Conservation (phyloP, 2,329 filamentous ascomycete species). For the Penicillium sp. region DNA sequence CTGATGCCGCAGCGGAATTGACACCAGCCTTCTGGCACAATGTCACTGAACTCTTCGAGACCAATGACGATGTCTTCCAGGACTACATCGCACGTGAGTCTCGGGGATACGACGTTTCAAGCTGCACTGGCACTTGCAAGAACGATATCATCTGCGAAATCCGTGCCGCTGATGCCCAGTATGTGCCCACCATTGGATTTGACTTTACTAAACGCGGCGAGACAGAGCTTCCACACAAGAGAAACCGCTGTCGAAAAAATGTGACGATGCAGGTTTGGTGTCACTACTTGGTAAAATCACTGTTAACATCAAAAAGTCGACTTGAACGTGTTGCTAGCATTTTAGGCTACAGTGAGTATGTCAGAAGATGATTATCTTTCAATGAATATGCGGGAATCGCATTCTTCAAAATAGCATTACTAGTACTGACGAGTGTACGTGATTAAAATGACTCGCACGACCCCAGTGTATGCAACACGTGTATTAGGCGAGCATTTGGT, state of each 20-base stretch:
- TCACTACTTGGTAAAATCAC: slow-evolving; percentile 20
- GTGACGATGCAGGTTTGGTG: slow-evolving; percentile 24
- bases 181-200: slow-evolving; percentile 35
- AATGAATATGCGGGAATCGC: no score
- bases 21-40: slow-evolving; percentile 59
- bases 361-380: no score
- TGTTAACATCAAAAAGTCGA: no score
- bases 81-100: slow-evolving; percentile 47
- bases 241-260: slow-evolving; percentile 16
- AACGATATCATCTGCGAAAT: slow-evolving; percentile 50
- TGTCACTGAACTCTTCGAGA: slow-evolving; percentile 49
- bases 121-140: slow-evolving; percentile 43
- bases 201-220: slow-evolving; percentile 29
- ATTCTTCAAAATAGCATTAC: no score
- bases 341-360: no score
- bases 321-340: no score
- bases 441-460: no score
- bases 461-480: no score
- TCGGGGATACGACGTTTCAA: slow-evolving; percentile 42
- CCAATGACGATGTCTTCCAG: slow-evolving; percentile 42
- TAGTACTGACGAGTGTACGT: no score
- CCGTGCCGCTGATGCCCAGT: slow-evolving; percentile 50
- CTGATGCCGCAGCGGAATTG: slow-evolving; percentile 42
- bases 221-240: no score
- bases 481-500: no score